Evolutionary conservation across 805 yeast species (phyloP), one percentile per base, ranked within the genome.

Genomic region (Kodamaea leandrae): DNA sequence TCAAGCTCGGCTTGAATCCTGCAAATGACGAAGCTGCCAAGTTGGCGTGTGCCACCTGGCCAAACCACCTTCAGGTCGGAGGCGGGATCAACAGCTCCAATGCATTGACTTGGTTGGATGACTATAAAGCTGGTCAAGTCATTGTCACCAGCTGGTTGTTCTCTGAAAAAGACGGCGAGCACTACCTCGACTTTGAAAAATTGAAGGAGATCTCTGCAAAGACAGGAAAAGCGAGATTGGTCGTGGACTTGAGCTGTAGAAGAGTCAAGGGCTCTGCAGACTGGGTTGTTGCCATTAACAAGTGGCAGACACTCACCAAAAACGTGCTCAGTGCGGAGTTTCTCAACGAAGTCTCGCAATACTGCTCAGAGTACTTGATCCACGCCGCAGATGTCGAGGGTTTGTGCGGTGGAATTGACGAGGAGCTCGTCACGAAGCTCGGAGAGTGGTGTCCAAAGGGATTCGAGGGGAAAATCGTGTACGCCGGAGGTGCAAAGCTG

Each of bases 331-430:
- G 68, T 36, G 58, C 61, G 37, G 76, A 74, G 18, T 74, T 84
- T 19, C 74, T 93, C 44, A 57, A 52, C 3, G 45, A 61, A 35
- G 71, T 93, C 28, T 63, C 82, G 6, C 42, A 68, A 36, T 86
- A 83, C 63, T 87, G 97, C 53, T 76, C 79, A 48, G 99, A 93
- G 64, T 86, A 91, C 55, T 66, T 93, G 40, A 83, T 93, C 13
- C 99, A 93, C 65, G 99, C 99, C 3, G 99, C 99, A 0, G 99
- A 93, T 62, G 98, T 93, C 3, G 99, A 93, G 63, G 99, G 99
- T 0, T 71, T 93, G 13, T 93, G 99, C 60, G 76, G 79, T 30
- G 99, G 99, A 1, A 86, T 93, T 24, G 99, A 93, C 55, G 81
- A 82, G 55, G 76, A 80, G 13, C 68, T 93, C 32, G 97, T 93